Evolutionary conservation across 1,284 basidiomycete genomes (phyloP), one percentile per base, ranked within the genome.

Genomic region (Polyporus tsugae): DNA sequence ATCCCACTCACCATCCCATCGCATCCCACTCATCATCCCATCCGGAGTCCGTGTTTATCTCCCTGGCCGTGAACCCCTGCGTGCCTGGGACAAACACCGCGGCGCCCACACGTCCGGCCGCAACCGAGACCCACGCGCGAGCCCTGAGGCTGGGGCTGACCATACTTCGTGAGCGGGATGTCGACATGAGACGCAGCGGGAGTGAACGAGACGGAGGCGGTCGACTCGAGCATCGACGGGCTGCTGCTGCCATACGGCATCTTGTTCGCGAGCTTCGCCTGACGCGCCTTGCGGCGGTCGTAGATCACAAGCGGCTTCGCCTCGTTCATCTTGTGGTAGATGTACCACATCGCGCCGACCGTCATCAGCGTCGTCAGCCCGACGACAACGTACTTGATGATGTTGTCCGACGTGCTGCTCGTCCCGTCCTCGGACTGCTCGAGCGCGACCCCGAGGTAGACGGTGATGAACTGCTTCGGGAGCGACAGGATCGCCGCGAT

Each of bases 291-390:
- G 67, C 95, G 87, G 58, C 91, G 84, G 46, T 87, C 86, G 66
- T 93, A 89, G 76, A 97, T 91, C 9, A 97, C 89, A 1, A 81
- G 78, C 0, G 92, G 88, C 73, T 95, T 92, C 35, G 89, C 91
- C 73, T 87, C 83, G 76, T 91, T 88, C 89, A 97, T 95, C 79
- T 90, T 80, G 63, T 79, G 82, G 74, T 89, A 89, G 74, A 97
- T 93, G 78, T 93, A 97, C 90, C 93, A 96, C 80, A 94, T 91
- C 0, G 95, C 93, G 49, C 82, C 78, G 59, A 94, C 72, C 0
- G 96, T 97, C 71, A 97, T 86, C 33, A 95, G 52, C 61, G 89
- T 78, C 0, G 92, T 93, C 42, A 91, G 64, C 4, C 75, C 87
- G 39, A 94, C 80, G 2, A 94, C 91, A 22, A 83, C 77, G 68